A percentile compares a stretch with the other conserved stretches of the same genome.
phyloP scores from a whole-genome alignment of 345 rosid genomes.

The Linum lewisii region DNA sequence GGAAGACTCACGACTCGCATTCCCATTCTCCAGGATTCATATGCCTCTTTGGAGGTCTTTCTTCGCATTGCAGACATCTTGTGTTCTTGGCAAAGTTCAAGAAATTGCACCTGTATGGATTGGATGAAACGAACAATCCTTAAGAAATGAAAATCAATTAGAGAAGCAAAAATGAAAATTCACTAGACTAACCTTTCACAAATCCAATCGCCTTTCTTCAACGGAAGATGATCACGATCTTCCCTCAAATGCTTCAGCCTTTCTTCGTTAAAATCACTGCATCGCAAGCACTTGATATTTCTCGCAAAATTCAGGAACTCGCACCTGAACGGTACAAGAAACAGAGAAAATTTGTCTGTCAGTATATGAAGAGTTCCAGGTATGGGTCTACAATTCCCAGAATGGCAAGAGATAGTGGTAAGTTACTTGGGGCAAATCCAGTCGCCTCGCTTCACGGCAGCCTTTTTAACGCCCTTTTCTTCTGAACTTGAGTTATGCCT shows the following conservation, averaged over 20 bases:
- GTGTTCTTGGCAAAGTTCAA: conserved; percentile 79
- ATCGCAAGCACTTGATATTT: conserved; percentile 65
- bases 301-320: conserved; percentile 73
- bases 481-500: conserved; percentile 9
- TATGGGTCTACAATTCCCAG: neutral
- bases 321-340: conserved; percentile 41
- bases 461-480: conserved; percentile 21
- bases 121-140: conserved; percentile 2
- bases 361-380: neutral
- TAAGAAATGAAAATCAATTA: conserved; percentile 14
- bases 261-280: conserved; percentile 49
- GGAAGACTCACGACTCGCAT: conserved; percentile 68
- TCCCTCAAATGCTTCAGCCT: conserved; percentile 46
- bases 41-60: conserved; percentile 59
- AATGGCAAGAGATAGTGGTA: neutral
- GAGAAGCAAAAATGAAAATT: conserved; percentile 1
- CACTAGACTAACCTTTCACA: conserved; percentile 42
- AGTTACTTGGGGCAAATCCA: conserved; percentile 75
- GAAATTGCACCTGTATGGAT: conserved; percentile 62
- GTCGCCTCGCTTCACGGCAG: conserved; percentile 56
- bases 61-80: conserved; percentile 64
- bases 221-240: conserved; percentile 64
- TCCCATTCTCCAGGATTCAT: conserved; percentile 97
- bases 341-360: neutral
- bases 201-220: conserved; percentile 94